Evolutionary conservation across 2,329 filamentous ascomycete genomes (phyloP), one percentile per base, ranked within the genome.

Genomic region (Ustilaginoidea virens): DNA sequence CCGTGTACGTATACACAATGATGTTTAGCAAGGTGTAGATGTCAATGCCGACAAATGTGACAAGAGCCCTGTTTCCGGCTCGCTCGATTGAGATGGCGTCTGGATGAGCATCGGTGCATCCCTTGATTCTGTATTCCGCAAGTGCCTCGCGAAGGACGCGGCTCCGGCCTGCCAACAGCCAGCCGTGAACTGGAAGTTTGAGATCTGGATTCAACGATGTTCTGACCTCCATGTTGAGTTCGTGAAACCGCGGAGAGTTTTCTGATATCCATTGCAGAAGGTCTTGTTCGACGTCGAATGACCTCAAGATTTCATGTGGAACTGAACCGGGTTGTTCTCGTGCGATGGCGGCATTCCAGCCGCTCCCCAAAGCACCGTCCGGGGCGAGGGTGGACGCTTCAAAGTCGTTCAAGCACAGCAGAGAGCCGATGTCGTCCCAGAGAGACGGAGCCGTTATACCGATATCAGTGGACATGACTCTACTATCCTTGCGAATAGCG

Each of bases 401-500:
- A 34, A 92, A 70, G 3, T 66, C 66, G 9, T 58, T 52, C 16
- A 94, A 71, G 8, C 75, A 72, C 4, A 85, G 61, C 5, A 96
- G 56, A 0, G 73, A 66, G 17, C 68, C 62, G 4, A 93, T 37
- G 39, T 93, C 79, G 18, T 76, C 62, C 76, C 80, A 83, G 1
- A 96, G 55, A 0, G 62, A 69, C 33, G 72, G 70, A n/a, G 66
- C 61, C 19, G 69, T 63, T 18, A 92, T 65, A 7, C 60, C 55
- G 21, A 93, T 73, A 38, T 71, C 63, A 21, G 78, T 73, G 29
- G 71, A 74, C 31, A 86, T 81, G 17, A 92, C 74, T 45, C 86
- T 74, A 37, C 75, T 82, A 42, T 94, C 86, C 44, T 79, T 78
- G 26, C 90, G 74, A 25, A 93, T 69, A 3, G 83, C 85, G 19